Base-by-base conservation (phyloP, 176 grass and related monocot genomes). In the Hordeum marinum region DNA sequence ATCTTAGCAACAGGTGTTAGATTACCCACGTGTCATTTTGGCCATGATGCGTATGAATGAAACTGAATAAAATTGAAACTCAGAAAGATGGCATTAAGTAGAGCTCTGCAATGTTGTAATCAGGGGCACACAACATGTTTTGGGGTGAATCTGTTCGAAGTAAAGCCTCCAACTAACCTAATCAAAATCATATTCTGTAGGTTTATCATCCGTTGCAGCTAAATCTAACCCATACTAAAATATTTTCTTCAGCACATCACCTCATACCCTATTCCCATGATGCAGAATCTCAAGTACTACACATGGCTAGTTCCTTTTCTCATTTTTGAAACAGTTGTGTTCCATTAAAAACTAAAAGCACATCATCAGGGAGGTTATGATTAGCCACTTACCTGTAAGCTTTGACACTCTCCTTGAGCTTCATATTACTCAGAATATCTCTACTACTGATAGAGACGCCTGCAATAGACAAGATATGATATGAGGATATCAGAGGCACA, bases 401-500 rank as follows among this genome's bases (percentile, higher is more conserved):
- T 89, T 99, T 99, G 76, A 96, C 96, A 82, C 78, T 85, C 45
- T 96, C 96, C 88, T 99, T 96, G 61, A 99, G 92, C 50, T 90
- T 86, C 21, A 82, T 59, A 72, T 99, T 89, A 58, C 82, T 80
- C 72, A 92, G 74, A 89, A 99, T 94, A 92, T 99, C 90, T 92
- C 94, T 89, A 48, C 84, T 88, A 84, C 67, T 83, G 79, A 99
- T 88, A 45, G 84, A 76, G 43, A 80, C 84, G 84, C 62, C 97
- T 99, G 83, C 4, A 80, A 80, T 40, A 83, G 25, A 78, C 8
- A 71, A 77, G 18, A 85, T 80, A 61, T 78, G 55, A 7, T 72
- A 86, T 84, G 81, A 39, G 23, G 67, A 59, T n/a, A 82, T 82
- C 32, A 34, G 63, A 64, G 20, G 21, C 39, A 54, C 20, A 31